Evolutionary conservation across 495 filamentous ascomycete genomes (phyloP).

Genomic region (Aspergillus saccharolyticus): DNA sequence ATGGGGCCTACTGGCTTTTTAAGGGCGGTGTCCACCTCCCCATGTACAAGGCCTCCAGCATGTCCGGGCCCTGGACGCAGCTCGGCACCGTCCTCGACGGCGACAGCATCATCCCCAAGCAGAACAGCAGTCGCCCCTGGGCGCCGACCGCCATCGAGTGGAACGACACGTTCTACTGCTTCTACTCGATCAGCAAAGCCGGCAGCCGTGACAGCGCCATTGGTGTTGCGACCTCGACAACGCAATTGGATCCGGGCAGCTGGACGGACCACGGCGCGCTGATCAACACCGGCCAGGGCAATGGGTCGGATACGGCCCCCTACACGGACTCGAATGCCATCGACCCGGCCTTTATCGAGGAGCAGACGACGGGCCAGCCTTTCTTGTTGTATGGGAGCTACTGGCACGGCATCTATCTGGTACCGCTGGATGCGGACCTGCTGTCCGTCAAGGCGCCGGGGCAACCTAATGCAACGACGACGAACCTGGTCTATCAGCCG

Average conservation of each 20-base stretch:
- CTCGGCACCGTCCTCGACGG: constrained; percentile 36
- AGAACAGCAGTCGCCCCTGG: constrained; percentile 39
- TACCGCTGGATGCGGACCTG: constrained; percentile 46
- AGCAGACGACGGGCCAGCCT: constrained; percentile 39
- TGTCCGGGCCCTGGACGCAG: constrained; percentile 38
- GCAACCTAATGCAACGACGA: constrained; percentile 45
- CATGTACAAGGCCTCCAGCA: constrained; percentile 29
- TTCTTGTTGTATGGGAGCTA: constrained; percentile 66
- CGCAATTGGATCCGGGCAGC: constrained; percentile 47
- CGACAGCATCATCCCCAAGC: constrained; percentile 34
- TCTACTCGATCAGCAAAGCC: constrained; percentile 61
- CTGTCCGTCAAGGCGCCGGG: constrained; percentile 30
- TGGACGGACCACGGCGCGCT: constrained; percentile 53
- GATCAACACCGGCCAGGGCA: constrained; percentile 32
- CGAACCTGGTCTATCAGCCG: constrained; percentile 41
- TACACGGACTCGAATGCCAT: constrained; percentile 64
- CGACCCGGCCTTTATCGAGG: constrained; percentile 57
- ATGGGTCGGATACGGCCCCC: constrained; percentile 43
- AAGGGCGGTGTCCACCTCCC: constrained; percentile 29
- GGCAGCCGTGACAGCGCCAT: constrained; percentile 63
- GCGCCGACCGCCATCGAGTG: constrained; percentile 60
- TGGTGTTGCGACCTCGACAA: constrained; percentile 64
- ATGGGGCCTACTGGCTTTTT: constrained; percentile 38
- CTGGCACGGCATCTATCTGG: constrained; percentile 68
- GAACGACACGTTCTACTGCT: constrained; percentile 61